Conservation (phyloP, 108 stramenopile species). For the Fragilariopsis cylindrus region DNA sequence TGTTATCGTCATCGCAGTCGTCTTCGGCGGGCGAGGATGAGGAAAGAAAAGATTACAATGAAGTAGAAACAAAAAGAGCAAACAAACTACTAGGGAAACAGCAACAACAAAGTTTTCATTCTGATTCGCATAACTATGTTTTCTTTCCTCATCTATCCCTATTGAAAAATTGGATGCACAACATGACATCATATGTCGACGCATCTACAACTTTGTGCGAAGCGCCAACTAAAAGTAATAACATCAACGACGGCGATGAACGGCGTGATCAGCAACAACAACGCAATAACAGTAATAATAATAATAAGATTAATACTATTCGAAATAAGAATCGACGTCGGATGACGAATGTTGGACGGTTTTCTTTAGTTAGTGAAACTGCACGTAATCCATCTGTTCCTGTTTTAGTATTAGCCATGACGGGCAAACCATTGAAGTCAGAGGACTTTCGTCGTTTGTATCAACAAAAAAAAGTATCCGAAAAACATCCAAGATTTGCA, state of each 20-base stretch:
- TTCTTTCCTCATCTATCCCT: background rate
- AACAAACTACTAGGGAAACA: too few relatives aligned
- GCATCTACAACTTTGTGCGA: background rate
- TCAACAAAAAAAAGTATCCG: constrained; percentile 45
- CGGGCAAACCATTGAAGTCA: constrained; percentile 52
- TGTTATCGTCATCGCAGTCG: too few relatives aligned
- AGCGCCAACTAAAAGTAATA: background rate
- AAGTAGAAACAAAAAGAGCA: too few relatives aligned
- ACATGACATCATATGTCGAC: background rate
- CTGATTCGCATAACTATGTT: too few relatives aligned
- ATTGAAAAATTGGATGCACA: background rate
- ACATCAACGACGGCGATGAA: background rate
- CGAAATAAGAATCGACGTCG: constrained; percentile 17
- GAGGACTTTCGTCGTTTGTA: constrained; percentile 63
- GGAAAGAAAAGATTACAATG: too few relatives aligned
- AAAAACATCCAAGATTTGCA: constrained; percentile 67
- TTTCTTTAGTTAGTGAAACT: constrained; percentile 72
- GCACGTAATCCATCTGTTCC: constrained; percentile 65
- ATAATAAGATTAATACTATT: background rate
- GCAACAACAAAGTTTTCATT: too few relatives aligned
- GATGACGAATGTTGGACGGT: constrained; percentile 86
- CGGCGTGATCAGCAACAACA: background rate
- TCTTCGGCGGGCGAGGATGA: too few relatives aligned
- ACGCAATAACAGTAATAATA: background rate
- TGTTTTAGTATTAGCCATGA: constrained; percentile 68